These are phyloP conservation scores for Litchi chinensis DNA, from an alignment of 345 rosid genomes.

Conservation along the genomic window DNA sequence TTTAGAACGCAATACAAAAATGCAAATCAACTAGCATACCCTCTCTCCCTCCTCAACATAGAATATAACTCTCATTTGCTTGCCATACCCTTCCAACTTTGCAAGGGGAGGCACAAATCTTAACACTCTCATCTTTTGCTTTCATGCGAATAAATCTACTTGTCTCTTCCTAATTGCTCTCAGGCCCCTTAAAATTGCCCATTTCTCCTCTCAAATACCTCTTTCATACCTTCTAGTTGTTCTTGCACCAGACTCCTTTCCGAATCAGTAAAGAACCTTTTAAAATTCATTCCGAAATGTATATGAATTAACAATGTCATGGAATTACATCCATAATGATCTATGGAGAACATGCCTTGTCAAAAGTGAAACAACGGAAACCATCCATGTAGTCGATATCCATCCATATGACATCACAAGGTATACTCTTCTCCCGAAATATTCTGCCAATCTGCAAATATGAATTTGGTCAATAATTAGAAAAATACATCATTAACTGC, in stretches of 20 bases:
- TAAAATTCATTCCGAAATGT: too few species aligned
- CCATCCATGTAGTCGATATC: slow-evolving; percentile 99
- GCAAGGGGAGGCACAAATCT: not conserved
- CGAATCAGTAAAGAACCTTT: not conserved
- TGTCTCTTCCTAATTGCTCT: not conserved
- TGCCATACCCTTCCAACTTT: not conserved
- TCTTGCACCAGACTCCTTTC: not conserved
- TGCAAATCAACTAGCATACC: not conserved
- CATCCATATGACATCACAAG: slow-evolving; percentile 96
- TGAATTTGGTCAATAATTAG: slow-evolving; percentile 17
- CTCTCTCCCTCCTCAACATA: not conserved
- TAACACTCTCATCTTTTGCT: not conserved
- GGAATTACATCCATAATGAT: not conserved
- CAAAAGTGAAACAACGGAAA: slow-evolving; percentile 93
- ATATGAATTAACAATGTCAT: not conserved
- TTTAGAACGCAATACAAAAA: not conserved
- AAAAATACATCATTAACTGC: not conserved
- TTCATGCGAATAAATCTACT: not conserved
- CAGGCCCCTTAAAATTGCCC: not conserved
- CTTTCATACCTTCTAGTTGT: not conserved
- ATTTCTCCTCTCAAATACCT: not conserved
- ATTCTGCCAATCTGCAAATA: slow-evolving; percentile 58
- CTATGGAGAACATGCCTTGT: slow-evolving; percentile 56
- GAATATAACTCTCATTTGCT: not conserved
- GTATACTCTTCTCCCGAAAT: slow-evolving; percentile 83